Conservation (phyloP, 129 eudicot genomes). For the carrot (Daucus carota) region DH1_v3.0 NC_030381.2:49563501-49564000, state of each 20-base stretch:
- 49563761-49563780: conserved; percentile 12
- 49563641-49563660: not conserved
- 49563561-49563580: conserved; percentile 11
- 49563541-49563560: not conserved
- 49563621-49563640: not conserved
- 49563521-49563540: conserved; percentile 13
- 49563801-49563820: conserved; percentile 33
- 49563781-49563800: conserved; percentile 33
- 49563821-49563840: not conserved
- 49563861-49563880: not conserved
- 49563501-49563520: conserved; percentile 15
- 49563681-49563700: conserved; percentile 10
- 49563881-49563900: conserved; percentile 5
- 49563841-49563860: not conserved
- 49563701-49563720: conserved; percentile 13
- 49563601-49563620: not conserved
- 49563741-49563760: conserved; percentile 5
- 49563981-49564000: conserved; percentile 3
- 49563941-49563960: conserved; percentile 10
- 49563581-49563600: not conserved
- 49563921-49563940: conserved; percentile 4
- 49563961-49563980: not conserved
- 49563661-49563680: not conserved
- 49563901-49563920: conserved; percentile 12
- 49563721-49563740: conserved; percentile 8